phyloP scores from a whole-genome alignment of 768 basidiomycete genomes.

The Baorangia bicolor region DNA sequence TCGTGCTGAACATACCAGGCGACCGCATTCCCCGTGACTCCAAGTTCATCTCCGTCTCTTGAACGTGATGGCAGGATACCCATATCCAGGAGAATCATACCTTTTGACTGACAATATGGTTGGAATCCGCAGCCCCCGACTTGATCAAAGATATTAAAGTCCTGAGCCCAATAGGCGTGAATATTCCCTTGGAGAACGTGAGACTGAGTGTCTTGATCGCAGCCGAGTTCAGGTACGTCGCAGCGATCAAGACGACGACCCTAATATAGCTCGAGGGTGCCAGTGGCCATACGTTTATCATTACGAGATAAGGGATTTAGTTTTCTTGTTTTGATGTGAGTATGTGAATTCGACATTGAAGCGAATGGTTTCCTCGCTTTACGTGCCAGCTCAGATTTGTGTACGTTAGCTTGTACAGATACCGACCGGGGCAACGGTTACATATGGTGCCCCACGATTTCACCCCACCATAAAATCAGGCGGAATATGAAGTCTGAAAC shows the following conservation, averaged over 20 bases:
- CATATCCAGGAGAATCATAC: background rate
- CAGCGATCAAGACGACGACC: background rate
- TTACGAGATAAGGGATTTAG: slow-evolving; percentile 5
- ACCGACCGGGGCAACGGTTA: background rate
- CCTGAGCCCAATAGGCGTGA: background rate
- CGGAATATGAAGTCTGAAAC: background rate
- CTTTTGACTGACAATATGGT: background rate
- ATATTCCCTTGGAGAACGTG: slow-evolving; percentile 3
- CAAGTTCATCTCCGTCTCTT: background rate
- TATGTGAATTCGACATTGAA: background rate
- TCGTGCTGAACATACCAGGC: background rate
- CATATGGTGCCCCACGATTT: background rate
- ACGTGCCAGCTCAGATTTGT: background rate
- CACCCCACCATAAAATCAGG: slow-evolving; percentile 7
- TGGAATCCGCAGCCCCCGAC: background rate
- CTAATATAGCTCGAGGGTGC: background rate
- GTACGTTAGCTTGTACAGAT: background rate
- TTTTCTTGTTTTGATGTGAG: background rate
- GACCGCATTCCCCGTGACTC: background rate
- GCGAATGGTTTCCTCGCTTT: background rate
- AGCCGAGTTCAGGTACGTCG: background rate
- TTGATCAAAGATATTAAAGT: background rate
- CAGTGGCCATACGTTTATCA: background rate
- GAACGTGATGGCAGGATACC: background rate
- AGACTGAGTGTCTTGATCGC: background rate